Conservation (phyloP, 1,284 basidiomycete species). For the Amylostereum areolatum region DNA sequence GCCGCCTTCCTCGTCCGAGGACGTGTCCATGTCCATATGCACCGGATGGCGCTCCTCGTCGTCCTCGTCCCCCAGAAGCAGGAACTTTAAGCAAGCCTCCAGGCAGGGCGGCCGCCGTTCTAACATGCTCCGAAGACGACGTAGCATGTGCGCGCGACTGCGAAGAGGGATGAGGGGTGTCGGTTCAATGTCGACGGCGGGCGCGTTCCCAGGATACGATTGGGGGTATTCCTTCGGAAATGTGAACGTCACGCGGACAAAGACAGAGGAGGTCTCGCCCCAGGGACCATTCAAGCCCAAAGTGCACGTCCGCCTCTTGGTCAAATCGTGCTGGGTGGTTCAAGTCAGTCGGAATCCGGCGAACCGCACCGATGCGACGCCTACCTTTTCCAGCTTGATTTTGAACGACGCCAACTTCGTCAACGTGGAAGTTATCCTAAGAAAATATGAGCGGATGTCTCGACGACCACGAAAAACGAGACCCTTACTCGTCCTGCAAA, state of each 20-base stretch:
- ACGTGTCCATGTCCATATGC: conserved; percentile 13
- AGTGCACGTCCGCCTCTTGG: conserved; percentile 77
- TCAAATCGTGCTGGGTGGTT: conserved; percentile 61
- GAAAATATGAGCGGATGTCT: conserved; percentile 1
- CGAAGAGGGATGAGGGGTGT: conserved; percentile 76
- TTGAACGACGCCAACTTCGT: conserved; percentile 64
- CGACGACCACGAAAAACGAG: not conserved
- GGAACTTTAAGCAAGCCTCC: conserved; percentile 74
- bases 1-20: conserved; percentile 17
- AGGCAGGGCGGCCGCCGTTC: conserved; percentile 72
- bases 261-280: conserved; percentile 76
- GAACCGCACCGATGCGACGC: conserved; percentile 7
- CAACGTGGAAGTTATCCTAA: conserved; percentile 72
- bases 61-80: conserved; percentile 65
- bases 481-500: conserved; percentile 73
- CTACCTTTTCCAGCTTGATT: conserved; percentile 81
- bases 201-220: conserved; percentile 55
- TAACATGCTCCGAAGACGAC: conserved; percentile 67
- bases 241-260: conserved; percentile 85
- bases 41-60: conserved; percentile 24
- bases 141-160: conserved; percentile 71
- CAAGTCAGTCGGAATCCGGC: not conserved
- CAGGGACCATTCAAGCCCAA: conserved; percentile 87
- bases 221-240: conserved; percentile 85
- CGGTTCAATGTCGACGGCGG: conserved; percentile 77